phyloP scores from a whole-genome alignment of 2,329 filamentous ascomycete species.

The Fusarium globosum region DNA sequence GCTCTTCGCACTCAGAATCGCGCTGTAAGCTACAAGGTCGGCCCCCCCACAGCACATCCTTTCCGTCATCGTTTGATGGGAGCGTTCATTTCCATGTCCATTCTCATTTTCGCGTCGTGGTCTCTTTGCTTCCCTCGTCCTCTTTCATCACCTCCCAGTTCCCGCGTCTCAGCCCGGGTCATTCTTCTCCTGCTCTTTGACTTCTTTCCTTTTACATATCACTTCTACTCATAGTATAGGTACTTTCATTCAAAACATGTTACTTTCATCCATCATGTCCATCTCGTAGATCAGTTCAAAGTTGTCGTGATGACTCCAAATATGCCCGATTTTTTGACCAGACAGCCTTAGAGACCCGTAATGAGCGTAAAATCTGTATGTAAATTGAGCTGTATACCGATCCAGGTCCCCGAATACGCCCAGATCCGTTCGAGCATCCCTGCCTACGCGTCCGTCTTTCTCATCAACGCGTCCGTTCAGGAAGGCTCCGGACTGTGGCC shows the following conservation, averaged over 20 bases:
- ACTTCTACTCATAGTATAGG: background rate
- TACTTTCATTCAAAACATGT: background rate
- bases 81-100: background rate
- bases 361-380: background rate
- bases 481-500: conserved; percentile 14
- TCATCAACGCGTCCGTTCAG: conserved; percentile 29
- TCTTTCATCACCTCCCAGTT: background rate
- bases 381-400: background rate
- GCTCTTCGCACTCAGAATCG: conserved; percentile 1
- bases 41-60: conserved; percentile 1
- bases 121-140: background rate
- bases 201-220: conserved; percentile 38
- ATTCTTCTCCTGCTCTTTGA: conserved; percentile 20
- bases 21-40: conserved; percentile 22
- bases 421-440: background rate
- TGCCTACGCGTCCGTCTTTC: background rate
- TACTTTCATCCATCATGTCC: background rate
- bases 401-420: background rate
- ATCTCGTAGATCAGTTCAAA: background rate
- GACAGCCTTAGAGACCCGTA: background rate
- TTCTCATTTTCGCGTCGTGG: conserved; percentile 3
- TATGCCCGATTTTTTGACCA: background rate
- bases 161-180: conserved; percentile 20
- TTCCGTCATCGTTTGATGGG: conserved; percentile 25
- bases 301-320: background rate